Percentiles rank a stretch among this genome's conserved stretches.
These are phyloP conservation scores for Geotrichum aggregatum DNA, from an alignment of 1,139 yeast genomes.

Conservation along the genomic window DNA sequence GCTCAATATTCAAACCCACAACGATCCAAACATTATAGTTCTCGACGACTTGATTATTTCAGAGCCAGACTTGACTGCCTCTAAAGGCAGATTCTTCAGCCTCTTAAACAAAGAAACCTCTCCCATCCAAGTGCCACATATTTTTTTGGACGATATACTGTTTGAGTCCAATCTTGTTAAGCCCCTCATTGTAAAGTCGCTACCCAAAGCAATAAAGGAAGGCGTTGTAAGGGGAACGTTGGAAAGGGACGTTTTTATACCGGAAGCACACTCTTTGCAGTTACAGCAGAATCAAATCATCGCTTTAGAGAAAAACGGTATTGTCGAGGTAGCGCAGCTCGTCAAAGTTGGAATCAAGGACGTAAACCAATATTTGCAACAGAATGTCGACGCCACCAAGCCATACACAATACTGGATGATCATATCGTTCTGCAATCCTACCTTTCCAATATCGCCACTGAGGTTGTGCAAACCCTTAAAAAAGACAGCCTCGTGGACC, in stretches of 20 bases:
- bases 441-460: background rate
- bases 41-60: constrained; percentile 12
- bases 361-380: constrained; percentile 7
- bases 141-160: constrained; percentile 10
- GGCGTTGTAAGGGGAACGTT: constrained; percentile 13
- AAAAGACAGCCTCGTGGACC: constrained; percentile 3
- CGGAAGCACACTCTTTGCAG: constrained; percentile 6
- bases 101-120: constrained; percentile 3
- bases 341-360: constrained; percentile 12
- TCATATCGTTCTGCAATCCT: constrained; percentile 5
- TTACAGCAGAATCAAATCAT: constrained; percentile 8
- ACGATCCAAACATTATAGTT: constrained; percentile 8
- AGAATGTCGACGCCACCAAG: background rate
- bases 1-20: background rate
- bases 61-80: constrained; percentile 1
- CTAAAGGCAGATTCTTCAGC: constrained; percentile 5
- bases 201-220: constrained; percentile 8
- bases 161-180: constrained; percentile 2
- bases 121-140: constrained; percentile 4
- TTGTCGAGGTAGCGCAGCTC: constrained; percentile 3
- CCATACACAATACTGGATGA: constrained; percentile 7
- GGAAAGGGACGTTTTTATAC: constrained; percentile 13
- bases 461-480: background rate
- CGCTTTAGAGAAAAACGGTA: constrained; percentile 5
- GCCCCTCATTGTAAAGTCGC: constrained; percentile 8